These are phyloP conservation scores for Infundibulicybe gibba DNA, from an alignment of 768 basidiomycete species.

Conservation along the genomic window DNA sequence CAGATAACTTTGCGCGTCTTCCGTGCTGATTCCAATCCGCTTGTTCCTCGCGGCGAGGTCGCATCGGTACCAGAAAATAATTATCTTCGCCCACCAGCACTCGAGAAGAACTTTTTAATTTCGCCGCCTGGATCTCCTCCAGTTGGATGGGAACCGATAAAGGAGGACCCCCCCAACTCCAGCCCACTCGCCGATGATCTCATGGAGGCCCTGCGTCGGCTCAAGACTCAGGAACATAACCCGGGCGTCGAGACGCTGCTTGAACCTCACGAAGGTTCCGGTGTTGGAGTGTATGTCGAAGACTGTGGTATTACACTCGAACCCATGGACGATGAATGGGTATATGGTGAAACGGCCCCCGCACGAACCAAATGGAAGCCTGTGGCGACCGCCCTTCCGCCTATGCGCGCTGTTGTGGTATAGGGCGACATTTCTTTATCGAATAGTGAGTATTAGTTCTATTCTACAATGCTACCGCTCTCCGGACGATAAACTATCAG, in stretches of 20 bases:
- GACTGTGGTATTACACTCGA: conserved; percentile 46
- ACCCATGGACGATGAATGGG: conserved; percentile 55
- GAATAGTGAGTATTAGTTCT: conserved; percentile 6
- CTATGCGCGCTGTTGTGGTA: conserved; percentile 29
- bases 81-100: conserved; percentile 71
- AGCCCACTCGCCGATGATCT: conserved; percentile 86
- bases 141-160: conserved; percentile 91
- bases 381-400: conserved; percentile 55
- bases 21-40: conserved; percentile 68
- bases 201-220: conserved; percentile 68
- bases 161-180: conserved; percentile 87
- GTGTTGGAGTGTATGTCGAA: conserved; percentile 78
- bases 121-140: conserved; percentile 98
- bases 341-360: conserved; percentile 56
- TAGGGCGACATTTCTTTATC: conserved; percentile 11
- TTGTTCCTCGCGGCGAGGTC: conserved; percentile 32
- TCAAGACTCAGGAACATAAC: conserved; percentile 52
- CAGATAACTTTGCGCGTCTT: conserved; percentile 61
- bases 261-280: conserved; percentile 64
- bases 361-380: conserved; percentile 48
- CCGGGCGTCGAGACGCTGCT: conserved; percentile 54
- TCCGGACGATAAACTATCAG: conserved; percentile 66
- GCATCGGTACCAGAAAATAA: conserved; percentile 34
- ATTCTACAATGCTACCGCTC: conserved; percentile 7
- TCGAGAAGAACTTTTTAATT: conserved; percentile 94